phyloP scores from a whole-genome alignment of 2,329 filamentous ascomycete genomes.

The Raffaelea deltoideospora region DNA sequence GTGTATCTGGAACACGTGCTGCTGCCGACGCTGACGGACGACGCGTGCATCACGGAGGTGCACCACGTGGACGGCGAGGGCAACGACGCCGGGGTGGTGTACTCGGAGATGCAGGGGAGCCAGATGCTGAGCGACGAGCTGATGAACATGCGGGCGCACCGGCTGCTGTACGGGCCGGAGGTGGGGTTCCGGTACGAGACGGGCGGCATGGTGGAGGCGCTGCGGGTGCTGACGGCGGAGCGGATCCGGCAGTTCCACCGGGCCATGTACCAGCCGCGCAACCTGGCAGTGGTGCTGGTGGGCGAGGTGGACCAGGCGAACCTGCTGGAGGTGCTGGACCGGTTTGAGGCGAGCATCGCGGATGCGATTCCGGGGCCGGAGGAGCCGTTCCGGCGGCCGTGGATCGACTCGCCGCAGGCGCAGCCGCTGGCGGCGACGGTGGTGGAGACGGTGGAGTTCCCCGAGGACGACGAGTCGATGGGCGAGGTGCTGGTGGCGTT shows the following conservation, averaged over 20 bases:
- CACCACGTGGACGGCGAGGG: slow-evolving; percentile 89
- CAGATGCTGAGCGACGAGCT: slow-evolving; percentile 74
- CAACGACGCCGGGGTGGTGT: slow-evolving; percentile 92
- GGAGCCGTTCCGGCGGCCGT: slow-evolving; percentile 70
- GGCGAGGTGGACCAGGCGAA: slow-evolving; percentile 77
- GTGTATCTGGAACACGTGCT: slow-evolving; percentile 93
- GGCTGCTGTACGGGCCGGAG: slow-evolving; percentile 72
- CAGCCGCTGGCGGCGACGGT: slow-evolving; percentile 56
- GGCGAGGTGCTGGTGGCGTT: slow-evolving; percentile 80
- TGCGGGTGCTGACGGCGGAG: slow-evolving; percentile 73
- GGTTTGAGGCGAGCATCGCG: slow-evolving; percentile 77
- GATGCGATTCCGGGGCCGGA: slow-evolving; percentile 64
- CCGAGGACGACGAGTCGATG: slow-evolving; percentile 87
- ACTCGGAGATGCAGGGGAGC: slow-evolving; percentile 96
- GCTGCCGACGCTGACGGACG: slow-evolving; percentile 80
- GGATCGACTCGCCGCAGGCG: slow-evolving; percentile 75
- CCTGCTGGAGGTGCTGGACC: slow-evolving; percentile 65
- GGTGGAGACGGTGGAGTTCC: slow-evolving; percentile 73
- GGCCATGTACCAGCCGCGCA: slow-evolving; percentile 96
- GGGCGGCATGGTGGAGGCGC: slow-evolving; percentile 88
- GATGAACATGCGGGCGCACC: slow-evolving; percentile 70
- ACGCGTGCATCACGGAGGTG: slow-evolving; percentile 87
- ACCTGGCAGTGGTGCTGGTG: slow-evolving; percentile 80
- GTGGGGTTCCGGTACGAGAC: slow-evolving; percentile 95
- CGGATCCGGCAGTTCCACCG: slow-evolving; percentile 89